Base-by-base conservation (phyloP, 2,329 filamentous ascomycete species). In the Cryphonectria nitschkei region DNA sequence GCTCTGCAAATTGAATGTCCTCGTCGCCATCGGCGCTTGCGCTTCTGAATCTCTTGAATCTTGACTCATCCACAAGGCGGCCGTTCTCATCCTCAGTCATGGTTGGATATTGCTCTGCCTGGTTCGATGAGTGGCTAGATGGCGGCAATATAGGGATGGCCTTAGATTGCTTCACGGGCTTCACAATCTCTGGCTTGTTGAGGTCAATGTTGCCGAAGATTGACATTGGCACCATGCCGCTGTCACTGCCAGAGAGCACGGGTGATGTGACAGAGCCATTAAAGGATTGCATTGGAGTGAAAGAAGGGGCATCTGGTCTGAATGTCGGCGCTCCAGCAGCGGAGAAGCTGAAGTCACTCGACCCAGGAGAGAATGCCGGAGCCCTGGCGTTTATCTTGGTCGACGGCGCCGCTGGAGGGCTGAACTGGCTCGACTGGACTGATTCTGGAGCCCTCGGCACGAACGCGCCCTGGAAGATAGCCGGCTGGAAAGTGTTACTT, bases 91-190 rank as follows among this genome's bases (percentile, higher is more conserved):
- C 88, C 70, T 92, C 78, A 1, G 73, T 69, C n/a, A 74, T 76
- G 39, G 79, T 78, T 13, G 50, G 19, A 16, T n/a, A 41, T 8
- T 41, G 67, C 22, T 79, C 74, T 43, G 76, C 74, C 1, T 77
- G 74, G 2, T 74, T 69, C 0, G 79, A 77, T 22, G 80, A 78
- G 1, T 79, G 80, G 75, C 84, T 89, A 70, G 89, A 85, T 0
- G 93, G 92, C 54, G 86, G 86, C 13, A 95, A 82, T 73, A 97
- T 97, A 0, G 94, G 92, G 68, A 97, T 88, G 13, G 94, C 94
- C 81, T 96, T 98, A 5, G 91, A 93, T 75, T 89, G 90, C 81
- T 92, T 94, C 0, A 82, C 79, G 8, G 90, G 87, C 76, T 92
- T 92, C 39, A 88, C 82, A 65, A 89, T 86, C 32, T 93, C 90